A percentile compares a stretch with the other conserved stretches of the same genome.
Conservation (phyloP, 768 basidiomycete genomes). For the Boletus eberwhitei region DNA sequence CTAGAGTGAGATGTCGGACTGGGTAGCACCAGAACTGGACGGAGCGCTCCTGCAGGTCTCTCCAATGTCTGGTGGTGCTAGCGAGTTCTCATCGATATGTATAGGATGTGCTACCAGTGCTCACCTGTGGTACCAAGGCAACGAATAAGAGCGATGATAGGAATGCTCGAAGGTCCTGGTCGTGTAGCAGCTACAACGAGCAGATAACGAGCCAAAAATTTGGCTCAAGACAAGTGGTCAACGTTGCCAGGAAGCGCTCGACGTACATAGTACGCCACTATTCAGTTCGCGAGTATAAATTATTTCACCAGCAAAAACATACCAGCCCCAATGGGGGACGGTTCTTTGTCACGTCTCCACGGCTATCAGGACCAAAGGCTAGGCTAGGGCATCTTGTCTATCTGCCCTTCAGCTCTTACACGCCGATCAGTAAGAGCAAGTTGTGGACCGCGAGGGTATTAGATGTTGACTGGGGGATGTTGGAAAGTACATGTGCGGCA, state of each 20-base stretch:
- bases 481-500: conserved; percentile 14
- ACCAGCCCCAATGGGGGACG: not conserved
- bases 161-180: not conserved
- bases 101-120: not conserved
- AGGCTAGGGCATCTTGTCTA: too few species aligned
- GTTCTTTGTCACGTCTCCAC: not conserved
- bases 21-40: not conserved
- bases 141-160: not conserved
- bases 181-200: not conserved
- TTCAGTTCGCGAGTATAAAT: not conserved
- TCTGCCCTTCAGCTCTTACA: not conserved
- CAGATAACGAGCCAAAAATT: not conserved
- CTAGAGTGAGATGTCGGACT: too few species aligned
- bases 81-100: too few species aligned
- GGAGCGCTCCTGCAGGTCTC: not conserved
- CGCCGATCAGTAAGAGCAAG: not conserved
- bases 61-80: not conserved
- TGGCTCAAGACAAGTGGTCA: not conserved
- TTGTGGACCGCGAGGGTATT: not conserved
- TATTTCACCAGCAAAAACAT: not conserved
- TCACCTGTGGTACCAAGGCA: not conserved
- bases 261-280: conserved; percentile 4
- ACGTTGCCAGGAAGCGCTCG: not conserved
- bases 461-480: not conserved
- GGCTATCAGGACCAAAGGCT: not conserved